Evolutionary conservation across 208 protist species (phyloP).

Genomic region (Trypanosoma theileri): DNA sequence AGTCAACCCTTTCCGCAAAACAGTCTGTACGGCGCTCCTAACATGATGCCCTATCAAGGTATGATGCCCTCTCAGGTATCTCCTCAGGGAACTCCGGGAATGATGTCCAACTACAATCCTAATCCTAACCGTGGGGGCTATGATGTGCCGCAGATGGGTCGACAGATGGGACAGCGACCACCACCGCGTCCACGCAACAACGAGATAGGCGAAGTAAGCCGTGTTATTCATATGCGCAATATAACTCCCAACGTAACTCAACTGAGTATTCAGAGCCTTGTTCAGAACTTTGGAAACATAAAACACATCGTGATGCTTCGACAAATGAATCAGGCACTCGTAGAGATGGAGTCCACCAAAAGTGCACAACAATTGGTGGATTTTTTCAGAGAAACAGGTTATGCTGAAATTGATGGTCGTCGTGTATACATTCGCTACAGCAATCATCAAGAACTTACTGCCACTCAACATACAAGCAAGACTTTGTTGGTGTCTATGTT

Average conservation of each 20-base stretch:
- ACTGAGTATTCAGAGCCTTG: constrained; percentile 86
- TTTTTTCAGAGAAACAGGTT: constrained; percentile 83
- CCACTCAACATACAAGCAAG: constrained; percentile 82
- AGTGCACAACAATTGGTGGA: constrained; percentile 89
- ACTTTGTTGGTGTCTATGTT: constrained; percentile 92
- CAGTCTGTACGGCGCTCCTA: constrained; percentile 67
- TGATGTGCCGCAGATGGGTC: constrained; percentile 17
- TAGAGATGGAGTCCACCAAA: constrained; percentile 90
- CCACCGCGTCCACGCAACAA: constrained; percentile 63
- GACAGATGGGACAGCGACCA: constrained; percentile 22
- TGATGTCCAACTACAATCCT: constrained; percentile 53
- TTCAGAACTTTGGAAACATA: constrained; percentile 87
- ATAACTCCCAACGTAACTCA: constrained; percentile 91
- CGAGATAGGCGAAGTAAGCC: constrained; percentile 83
- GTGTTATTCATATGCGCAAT: constrained; percentile 90
- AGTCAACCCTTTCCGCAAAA: constrained; percentile 65
- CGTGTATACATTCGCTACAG: constrained; percentile 93
- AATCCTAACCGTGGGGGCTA: constrained; percentile 39
- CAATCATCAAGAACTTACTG: constrained; percentile 88
- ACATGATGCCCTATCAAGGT: constrained; percentile 67
- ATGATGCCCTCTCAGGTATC: constrained; percentile 31
- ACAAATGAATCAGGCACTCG: constrained; percentile 91
- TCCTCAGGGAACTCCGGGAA: constrained; percentile 35
- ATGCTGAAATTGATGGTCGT: constrained; percentile 87
- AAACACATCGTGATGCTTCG: constrained; percentile 93